Percentiles rank a stretch among this genome's conserved stretches.
These are phyloP conservation scores for Epichloe elymi DNA, from an alignment of 2,329 filamentous ascomycete species.

Conservation along the genomic window DNA sequence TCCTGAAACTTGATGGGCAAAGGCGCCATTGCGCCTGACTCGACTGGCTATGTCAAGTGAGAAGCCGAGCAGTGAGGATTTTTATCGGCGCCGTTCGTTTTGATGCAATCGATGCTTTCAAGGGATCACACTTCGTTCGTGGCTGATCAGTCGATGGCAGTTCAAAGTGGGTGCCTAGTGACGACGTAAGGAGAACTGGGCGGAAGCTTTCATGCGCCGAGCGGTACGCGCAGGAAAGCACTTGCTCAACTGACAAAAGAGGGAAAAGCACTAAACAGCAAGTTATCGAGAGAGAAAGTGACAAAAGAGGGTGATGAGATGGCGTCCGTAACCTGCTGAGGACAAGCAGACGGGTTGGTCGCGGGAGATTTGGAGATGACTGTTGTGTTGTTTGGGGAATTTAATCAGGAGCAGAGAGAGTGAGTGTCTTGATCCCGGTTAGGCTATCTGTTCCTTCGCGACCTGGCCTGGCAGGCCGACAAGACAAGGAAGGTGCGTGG, in stretches of 20 bases:
- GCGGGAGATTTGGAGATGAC: slow-evolving; percentile 6
- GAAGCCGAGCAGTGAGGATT: slow-evolving; percentile 7
- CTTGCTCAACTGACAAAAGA: slow-evolving; percentile 1
- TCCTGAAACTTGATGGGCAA: slow-evolving; percentile 90
- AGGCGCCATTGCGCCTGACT: slow-evolving; percentile 42
- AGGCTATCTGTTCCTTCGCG: slow-evolving; percentile 20
- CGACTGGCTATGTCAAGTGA: slow-evolving; percentile 12
- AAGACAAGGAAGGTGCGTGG: slow-evolving; percentile 7
- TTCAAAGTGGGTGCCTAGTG: slow-evolving; percentile 9
- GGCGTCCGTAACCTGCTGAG: slow-evolving; percentile 15
- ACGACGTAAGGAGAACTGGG: slow-evolving; percentile 13
- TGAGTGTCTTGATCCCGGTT: slow-evolving; percentile 13
- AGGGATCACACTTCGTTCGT: slow-evolving; percentile 9
- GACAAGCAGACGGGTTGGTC: slow-evolving; percentile 13
- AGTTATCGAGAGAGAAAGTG: slow-evolving; percentile 11
- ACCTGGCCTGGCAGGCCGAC: slow-evolving; percentile 1
- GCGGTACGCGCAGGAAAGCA: slow-evolving; percentile 14
- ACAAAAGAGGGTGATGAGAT: slow-evolving; percentile 8
- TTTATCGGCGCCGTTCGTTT: not conserved
- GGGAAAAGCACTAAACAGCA: slow-evolving; percentile 7
- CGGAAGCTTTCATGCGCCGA: slow-evolving; percentile 26
- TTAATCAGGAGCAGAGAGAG: slow-evolving; percentile 5
- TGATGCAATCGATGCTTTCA: slow-evolving; percentile 11
- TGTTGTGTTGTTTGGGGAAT: slow-evolving; percentile 8
- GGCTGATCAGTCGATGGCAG: slow-evolving; percentile 6